Evolutionary conservation across 805 yeast species (phyloP), one percentile per base, ranked within the genome.

Genomic region (Lipomyces starkeyi): DNA sequence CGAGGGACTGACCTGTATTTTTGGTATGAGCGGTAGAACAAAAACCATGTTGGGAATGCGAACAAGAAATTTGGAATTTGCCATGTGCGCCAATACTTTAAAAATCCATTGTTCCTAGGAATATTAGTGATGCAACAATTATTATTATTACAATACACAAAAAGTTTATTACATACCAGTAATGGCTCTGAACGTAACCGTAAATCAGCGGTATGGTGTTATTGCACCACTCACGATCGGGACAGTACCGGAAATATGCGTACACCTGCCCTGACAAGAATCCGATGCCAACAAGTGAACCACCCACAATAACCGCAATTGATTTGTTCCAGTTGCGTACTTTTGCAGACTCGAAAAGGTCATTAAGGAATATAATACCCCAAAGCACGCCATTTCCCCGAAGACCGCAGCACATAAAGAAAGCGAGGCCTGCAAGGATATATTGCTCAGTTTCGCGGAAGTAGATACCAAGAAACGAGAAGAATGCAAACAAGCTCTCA

Each of bases 51-150:
- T 1, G 98, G 98, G 0, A 85, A 65, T 0, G 91, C 94, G 73
- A 95, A 81, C 9, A 88, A 35, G 76, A 95, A 94, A 77, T 93
- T 91, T 11, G 97, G 97, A 7, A 91, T 78, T 74, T 95, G 94
- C 74, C 87, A 87, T 0, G 82, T 67, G 0, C 95, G 89, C 94
- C 97, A 95, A 78, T 95, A 95, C 54, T 79, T 81, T 65, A 95
- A 77, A 62, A 93, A 86, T 0, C 99, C 98, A 57, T 82, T 84
- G 73, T 87, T 85, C 68, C 65, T 63, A 29, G 17, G 27, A 1
- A 17, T 25, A 8, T 27, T 20, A 52, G 25, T 43, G 29, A n/a
- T 22, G 20, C 53, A 29, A 9, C 20, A 58, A 25, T 49, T 6
- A 34, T 13, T 6, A 34, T 13, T 8, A 11, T 6, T 17, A 9